These are phyloP conservation scores for Fusarium succisae DNA, from an alignment of 2,329 filamentous ascomycete species.

Conservation along the genomic window DNA sequence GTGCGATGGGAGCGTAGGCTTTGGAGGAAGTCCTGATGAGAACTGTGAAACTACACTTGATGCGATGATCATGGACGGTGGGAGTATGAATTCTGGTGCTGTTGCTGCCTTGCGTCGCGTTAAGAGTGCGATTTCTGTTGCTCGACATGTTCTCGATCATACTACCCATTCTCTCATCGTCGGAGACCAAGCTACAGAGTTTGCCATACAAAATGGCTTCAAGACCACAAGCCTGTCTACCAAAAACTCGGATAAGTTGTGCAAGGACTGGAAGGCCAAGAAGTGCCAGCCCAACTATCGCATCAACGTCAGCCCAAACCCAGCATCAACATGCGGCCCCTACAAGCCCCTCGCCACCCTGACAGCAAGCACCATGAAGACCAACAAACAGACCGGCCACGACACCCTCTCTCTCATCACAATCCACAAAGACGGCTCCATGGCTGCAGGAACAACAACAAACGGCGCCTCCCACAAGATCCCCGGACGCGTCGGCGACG, in stretches of 20 bases:
- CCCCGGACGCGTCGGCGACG: conserved; percentile 65
- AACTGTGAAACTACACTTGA: conserved; percentile 67
- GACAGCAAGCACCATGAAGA: not conserved
- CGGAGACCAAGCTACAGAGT: conserved; percentile 63
- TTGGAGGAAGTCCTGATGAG: conserved; percentile 64
- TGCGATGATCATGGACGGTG: conserved; percentile 67
- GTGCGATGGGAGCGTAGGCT: conserved; percentile 65
- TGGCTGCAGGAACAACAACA: conserved; percentile 65
- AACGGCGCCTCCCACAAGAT: conserved; percentile 65
- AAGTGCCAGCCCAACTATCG: conserved; percentile 64
- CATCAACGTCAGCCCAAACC: conserved; percentile 56
- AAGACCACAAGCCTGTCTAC: conserved; percentile 55
- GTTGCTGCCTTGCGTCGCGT: conserved; percentile 62
- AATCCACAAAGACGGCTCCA: conserved; percentile 53
- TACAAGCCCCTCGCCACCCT: conserved; percentile 49
- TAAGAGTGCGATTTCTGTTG: conserved; percentile 59
- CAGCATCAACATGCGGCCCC: conserved; percentile 56
- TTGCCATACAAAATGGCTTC: conserved; percentile 63
- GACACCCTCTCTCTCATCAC: conserved; percentile 65
- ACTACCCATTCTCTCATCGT: conserved; percentile 62
- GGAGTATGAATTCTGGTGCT: conserved; percentile 62
- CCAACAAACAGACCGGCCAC: conserved; percentile 49
- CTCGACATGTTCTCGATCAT: conserved; percentile 60
- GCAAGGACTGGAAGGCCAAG: conserved; percentile 53
- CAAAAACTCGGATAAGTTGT: conserved; percentile 50